Base-by-base conservation (phyloP, 1,284 basidiomycete species). In the Tilletia caries region DNA sequence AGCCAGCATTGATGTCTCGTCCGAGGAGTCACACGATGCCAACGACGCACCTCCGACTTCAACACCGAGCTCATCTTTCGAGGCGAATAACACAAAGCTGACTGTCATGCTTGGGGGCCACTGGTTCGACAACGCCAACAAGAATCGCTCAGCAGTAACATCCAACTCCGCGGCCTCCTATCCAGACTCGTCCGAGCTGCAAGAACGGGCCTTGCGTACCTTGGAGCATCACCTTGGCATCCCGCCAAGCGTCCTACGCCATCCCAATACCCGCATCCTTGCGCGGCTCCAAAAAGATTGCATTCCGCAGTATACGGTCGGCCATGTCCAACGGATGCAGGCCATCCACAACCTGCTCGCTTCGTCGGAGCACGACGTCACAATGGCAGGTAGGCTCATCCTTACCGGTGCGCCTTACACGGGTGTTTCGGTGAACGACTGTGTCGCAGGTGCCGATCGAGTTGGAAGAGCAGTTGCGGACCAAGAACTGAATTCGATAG, bases 51-150 rank as follows among this genome's bases (percentile, higher is more conserved):
- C 68, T 1, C 50, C 73, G 3, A 72, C 70, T 3, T 67, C 65
- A 23, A 72, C 69, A n/a, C 29, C 27, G n/a, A 15, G 27, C 32
- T 10, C 12, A 29, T 20, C 15, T 5, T 8, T n/a, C 27, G 34
- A 34, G 58, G 66, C 70, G 6, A 64, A 50, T n/a, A 70, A 29
- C 5, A 84, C 84, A 23, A 96, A 96, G 82, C 82, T 96, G 72
- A 95, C 95, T 0, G 88, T 94, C 66, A 96, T 98, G 92, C 85
- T 94, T 46, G 94, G 95, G 15, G 94, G 94, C n/a, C 83, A 85
- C 3, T 84, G 84, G 71, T 62, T 62, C 70, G 69, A 1, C 73
- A 73, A 13, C 58, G 58, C 37, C 34, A 25, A 13, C 68, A 76
- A 43, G 72, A 73, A 1, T 66, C 65, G 5, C 68, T 70, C 50